A percentile compares a stretch with the other conserved stretches of the same genome.
phyloP scores from a whole-genome alignment of 305 asterid species.

The Rubia tinctorum region DNA sequence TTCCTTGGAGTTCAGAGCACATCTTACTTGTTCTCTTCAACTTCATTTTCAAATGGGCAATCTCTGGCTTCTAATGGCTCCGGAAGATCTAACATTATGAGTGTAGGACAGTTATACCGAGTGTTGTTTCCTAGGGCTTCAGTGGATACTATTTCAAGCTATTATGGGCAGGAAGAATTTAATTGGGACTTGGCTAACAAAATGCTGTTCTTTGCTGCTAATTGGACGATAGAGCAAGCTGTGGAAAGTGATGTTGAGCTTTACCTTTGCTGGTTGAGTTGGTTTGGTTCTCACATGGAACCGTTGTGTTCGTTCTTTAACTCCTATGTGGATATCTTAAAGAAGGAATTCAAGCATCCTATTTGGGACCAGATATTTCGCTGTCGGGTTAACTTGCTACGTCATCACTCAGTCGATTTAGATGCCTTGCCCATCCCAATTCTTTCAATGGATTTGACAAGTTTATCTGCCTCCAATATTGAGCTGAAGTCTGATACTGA shows the following conservation, averaged over 20 bases:
- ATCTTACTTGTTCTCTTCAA: conserved; percentile 26
- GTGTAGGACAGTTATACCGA: conserved; percentile 38
- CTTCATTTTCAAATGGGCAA: conserved; percentile 28
- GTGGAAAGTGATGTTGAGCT: conserved; percentile 62
- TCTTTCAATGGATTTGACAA: conserved; percentile 49
- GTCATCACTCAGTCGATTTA: conserved; percentile 27
- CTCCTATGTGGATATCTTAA: conserved; percentile 45
- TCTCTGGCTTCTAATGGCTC: conserved; percentile 29
- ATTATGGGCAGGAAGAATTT: conserved; percentile 25
- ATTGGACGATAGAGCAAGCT: conserved; percentile 92
- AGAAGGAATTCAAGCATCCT: conserved; percentile 60
- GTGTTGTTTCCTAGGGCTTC: conserved; percentile 45
- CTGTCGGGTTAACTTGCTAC: conserved; percentile 40
- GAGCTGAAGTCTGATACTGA: conserved; percentile 29
- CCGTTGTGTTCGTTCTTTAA: conserved; percentile 46
- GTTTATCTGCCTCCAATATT: conserved; percentile 36
- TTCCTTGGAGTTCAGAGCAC: conserved; percentile 64
- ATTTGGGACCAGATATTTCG: conserved; percentile 61
- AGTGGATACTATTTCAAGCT: conserved; percentile 24
- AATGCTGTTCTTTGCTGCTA: conserved; percentile 72
- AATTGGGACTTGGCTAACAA: conserved; percentile 44
- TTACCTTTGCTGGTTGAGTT: conserved; percentile 70
- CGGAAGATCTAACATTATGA: conserved; percentile 43
- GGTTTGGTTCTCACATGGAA: conserved; percentile 59
- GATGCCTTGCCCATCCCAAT: conserved; percentile 39